phyloP scores from a whole-genome alignment of 2,329 filamentous ascomycete species.

The Colletotrichum sp. region DNA sequence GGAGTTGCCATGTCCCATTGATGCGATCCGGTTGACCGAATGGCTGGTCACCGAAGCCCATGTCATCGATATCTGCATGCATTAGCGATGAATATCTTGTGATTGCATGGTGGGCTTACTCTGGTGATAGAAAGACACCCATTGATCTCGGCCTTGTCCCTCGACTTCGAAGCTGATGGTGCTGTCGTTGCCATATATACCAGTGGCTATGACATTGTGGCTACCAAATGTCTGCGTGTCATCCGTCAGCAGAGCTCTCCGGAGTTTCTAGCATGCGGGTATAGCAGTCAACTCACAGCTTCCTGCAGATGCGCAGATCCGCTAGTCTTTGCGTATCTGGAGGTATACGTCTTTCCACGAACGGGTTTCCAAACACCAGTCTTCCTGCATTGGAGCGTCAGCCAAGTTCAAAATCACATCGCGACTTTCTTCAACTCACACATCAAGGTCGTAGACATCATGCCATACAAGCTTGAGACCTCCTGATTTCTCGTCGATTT shows the following conservation, averaged over 20 bases:
- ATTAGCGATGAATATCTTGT: neutral
- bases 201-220: conserved; percentile 50
- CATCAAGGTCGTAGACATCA: conserved; percentile 58
- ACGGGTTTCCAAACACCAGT: conserved; percentile 52
- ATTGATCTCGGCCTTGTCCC: conserved; percentile 54
- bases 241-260: neutral
- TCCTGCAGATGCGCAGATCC: conserved; percentile 55
- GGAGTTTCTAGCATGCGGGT: too few species aligned
- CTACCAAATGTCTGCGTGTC: conserved; percentile 44
- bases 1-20: conserved; percentile 62
- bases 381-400: conserved; percentile 25
- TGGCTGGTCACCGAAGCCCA: conserved; percentile 62
- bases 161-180: conserved; percentile 52
- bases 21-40: conserved; percentile 64
- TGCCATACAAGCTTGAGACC: conserved; percentile 55
- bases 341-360: conserved; percentile 51
- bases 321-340: conserved; percentile 41
- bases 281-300: conserved; percentile 38
- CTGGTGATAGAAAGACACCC: conserved; percentile 62
- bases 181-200: conserved; percentile 57
- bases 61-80: conserved; percentile 54
- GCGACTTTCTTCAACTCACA: conserved; percentile 24
- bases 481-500: conserved; percentile 53
- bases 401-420: neutral
- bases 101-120: conserved; percentile 38